Conservation (phyloP, 805 yeast species). For the Starmera caribaea region DNA sequence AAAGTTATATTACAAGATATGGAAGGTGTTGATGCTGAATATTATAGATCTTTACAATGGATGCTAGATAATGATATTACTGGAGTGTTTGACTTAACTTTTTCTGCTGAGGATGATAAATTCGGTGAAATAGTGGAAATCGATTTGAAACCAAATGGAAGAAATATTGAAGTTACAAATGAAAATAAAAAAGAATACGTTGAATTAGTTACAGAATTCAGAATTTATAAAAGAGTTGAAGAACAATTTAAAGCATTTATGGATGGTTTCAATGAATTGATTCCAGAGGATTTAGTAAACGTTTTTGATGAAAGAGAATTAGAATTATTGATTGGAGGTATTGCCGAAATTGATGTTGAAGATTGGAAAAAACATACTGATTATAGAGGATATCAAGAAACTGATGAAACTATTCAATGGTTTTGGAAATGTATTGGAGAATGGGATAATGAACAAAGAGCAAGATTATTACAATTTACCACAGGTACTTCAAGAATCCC, state of each 20-base stretch:
- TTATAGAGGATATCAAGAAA: conserved; percentile 95
- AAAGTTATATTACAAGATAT: conserved; percentile 92
- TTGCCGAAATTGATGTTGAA: conserved; percentile 94
- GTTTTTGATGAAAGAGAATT: conserved; percentile 97
- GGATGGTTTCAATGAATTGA: conserved; percentile 94
- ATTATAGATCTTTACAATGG: conserved; percentile 92
- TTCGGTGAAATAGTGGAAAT: conserved; percentile 88
- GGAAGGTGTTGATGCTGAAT: conserved; percentile 98
- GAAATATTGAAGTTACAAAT: conserved; percentile 84
- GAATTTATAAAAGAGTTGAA: conserved; percentile 83
- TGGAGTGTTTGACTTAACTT: conserved; percentile 77
- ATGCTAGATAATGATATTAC: conserved; percentile 91
- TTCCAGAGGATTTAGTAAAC: conserved; percentile 92
- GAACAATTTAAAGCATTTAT: conserved; percentile 94
- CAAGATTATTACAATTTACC: conserved; percentile 90
- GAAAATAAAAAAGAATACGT: conserved; percentile 94
- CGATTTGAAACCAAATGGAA: conserved; percentile 85
- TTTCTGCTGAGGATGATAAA: conserved; percentile 84
- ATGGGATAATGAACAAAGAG: conserved; percentile 96
- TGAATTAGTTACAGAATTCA: conserved; percentile 93
- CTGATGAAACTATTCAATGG: conserved; percentile 96
- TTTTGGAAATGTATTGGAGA: conserved; percentile 91
- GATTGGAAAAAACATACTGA: conserved; percentile 99
- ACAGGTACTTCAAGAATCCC: conserved; percentile 99
- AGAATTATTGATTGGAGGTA: conserved; percentile 94